These are phyloP conservation scores for Umbellularia californica DNA, from an alignment of 164 flowering plant species.

Conservation along the genomic window DNA sequence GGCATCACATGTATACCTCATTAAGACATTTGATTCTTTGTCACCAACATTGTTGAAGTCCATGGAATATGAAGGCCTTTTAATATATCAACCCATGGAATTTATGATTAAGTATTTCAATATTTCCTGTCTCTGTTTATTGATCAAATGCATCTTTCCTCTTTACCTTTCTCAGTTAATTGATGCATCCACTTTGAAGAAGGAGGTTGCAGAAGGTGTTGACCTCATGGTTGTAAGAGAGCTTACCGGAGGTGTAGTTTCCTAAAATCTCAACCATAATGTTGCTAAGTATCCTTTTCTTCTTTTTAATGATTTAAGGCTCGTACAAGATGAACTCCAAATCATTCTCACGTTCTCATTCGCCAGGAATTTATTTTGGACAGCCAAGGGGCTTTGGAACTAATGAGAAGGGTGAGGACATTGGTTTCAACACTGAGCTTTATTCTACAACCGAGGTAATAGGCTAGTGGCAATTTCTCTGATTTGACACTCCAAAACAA, in stretches of 20 bases:
- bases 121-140: not conserved
- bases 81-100: not conserved
- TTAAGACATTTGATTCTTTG: not conserved
- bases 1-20: no score
- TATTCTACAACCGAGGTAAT: conserved; percentile 81
- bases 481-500: not conserved
- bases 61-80: not conserved
- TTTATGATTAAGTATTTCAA: not conserved
- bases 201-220: conserved; percentile 95
- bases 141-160: not conserved
- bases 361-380: conserved; percentile 91
- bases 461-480: not conserved
- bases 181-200: conserved; percentile 92
- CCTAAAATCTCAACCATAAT: not conserved
- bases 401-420: conserved; percentile 76
- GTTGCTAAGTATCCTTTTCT: not conserved
- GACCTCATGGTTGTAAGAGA: conserved; percentile 98
- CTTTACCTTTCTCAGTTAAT: conserved; percentile 53
- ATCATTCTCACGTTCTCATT: conserved; percentile 5
- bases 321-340: not conserved
- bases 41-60: not conserved
- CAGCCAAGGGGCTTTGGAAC: conserved; percentile 84
- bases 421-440: conserved; percentile 91
- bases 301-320: not conserved
- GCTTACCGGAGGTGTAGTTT: conserved; percentile 87